These are phyloP conservation scores for Aphanomyces cochlioides DNA, from an alignment of 352 stramenopile genomes.

Conservation along the genomic window DNA sequence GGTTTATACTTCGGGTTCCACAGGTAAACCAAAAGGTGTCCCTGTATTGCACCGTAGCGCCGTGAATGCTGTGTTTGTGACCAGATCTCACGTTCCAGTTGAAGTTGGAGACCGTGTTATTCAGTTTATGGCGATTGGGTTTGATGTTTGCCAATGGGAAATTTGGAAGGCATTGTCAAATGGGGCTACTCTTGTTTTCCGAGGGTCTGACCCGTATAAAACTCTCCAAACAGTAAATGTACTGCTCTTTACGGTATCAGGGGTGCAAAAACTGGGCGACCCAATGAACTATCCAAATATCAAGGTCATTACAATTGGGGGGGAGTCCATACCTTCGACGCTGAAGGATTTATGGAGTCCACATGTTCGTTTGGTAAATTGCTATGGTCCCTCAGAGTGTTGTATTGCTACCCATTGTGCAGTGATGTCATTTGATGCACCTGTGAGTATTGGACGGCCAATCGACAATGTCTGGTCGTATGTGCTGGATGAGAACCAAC, in stretches of 20 bases:
- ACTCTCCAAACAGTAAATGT: neutral
- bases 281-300: slow-evolving; percentile 5
- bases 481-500: slow-evolving; percentile 72
- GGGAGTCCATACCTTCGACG: neutral
- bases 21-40: slow-evolving; percentile 6
- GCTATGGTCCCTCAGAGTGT: neutral
- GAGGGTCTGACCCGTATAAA: no score
- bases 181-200: no score
- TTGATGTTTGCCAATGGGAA: no score
- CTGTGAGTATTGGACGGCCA: slow-evolving; percentile 52
- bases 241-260: neutral
- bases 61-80: neutral
- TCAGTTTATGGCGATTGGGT: neutral
- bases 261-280: neutral
- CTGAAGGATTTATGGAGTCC: neutral
- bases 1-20: slow-evolving; percentile 30
- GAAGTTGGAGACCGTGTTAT: neutral
- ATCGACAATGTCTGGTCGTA: slow-evolving; percentile 71
- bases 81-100: neutral
- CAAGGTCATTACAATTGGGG: neutral
- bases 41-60: neutral
- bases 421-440: neutral
- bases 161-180: no score
- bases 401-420: neutral
- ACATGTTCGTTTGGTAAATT: neutral